Evolutionary conservation across 495 filamentous ascomycete species (phyloP).

Genomic region (Tuber microsphaerosporum): DNA sequence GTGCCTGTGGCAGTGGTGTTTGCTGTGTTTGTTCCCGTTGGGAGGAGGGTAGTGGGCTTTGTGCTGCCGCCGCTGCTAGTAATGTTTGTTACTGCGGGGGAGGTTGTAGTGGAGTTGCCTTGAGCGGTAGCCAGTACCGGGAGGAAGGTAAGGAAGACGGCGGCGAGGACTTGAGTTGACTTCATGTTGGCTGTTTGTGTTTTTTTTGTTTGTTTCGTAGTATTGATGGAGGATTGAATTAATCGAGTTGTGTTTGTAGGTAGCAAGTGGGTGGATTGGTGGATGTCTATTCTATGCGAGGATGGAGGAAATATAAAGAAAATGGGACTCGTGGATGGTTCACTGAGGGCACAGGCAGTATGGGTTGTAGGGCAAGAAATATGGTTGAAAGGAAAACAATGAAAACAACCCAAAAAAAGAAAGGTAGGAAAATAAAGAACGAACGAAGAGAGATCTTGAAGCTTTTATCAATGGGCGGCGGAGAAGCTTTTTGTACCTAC

Average conservation of each 20-base stretch:
- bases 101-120: neutral
- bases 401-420: neutral
- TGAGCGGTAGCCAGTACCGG: neutral
- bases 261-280: neutral
- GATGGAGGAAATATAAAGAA: neutral
- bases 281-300: neutral
- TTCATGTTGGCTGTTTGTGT: neutral
- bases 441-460: conserved; percentile 4
- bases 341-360: neutral
- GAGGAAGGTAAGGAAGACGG: neutral
- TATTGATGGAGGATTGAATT: neutral
- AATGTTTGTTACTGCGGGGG: neutral
- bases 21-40: neutral
- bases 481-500: neutral
- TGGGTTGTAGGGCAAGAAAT: neutral
- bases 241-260: neutral
- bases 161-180: conserved; percentile 1
- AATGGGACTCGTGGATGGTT: neutral
- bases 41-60: neutral
- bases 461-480: neutral
- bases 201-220: neutral
- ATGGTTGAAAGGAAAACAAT: neutral
- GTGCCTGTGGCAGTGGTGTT: neutral
- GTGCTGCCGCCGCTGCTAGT: neutral
- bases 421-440: neutral